Percentiles rank a stretch among this genome's conserved stretches.
Conservation (phyloP, 495 filamentous ascomycete species). For the Penicillium alfredii region DNA sequence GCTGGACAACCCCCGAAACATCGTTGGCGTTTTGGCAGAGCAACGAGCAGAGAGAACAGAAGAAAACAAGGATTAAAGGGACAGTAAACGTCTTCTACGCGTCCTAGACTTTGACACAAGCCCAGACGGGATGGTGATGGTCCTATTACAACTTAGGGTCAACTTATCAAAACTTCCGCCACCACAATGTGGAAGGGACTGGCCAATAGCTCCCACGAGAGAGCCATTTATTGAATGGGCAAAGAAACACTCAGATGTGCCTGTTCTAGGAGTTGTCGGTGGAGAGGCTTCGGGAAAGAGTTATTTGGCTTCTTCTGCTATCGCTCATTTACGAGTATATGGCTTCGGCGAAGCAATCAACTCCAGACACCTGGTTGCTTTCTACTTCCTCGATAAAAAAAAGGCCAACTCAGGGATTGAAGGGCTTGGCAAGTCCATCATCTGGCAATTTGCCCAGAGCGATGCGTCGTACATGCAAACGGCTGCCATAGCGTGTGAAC, state of each 20-base stretch:
- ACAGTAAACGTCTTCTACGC: slow-evolving; percentile 1
- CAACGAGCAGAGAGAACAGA: background rate
- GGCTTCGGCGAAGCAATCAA: background rate
- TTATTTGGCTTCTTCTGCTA: slow-evolving; percentile 6
- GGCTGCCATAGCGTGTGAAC: background rate
- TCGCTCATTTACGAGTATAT: slow-evolving; percentile 1
- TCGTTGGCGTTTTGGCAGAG: background rate
- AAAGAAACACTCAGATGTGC: background rate
- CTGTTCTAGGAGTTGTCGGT: slow-evolving; percentile 7
- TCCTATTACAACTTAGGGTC: slow-evolving; percentile 3
- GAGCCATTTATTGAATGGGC: slow-evolving; percentile 1
- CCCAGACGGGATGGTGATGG: slow-evolving; percentile 5
- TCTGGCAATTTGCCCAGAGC: slow-evolving; percentile 9
- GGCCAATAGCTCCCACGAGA: slow-evolving; percentile 5
- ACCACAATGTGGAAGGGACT: slow-evolving; percentile 3
- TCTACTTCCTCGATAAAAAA: slow-evolving; percentile 4
- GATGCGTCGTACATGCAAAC: slow-evolving; percentile 11
- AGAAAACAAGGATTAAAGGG: background rate
- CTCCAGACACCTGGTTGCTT: slow-evolving; percentile 6
- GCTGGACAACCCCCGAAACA: background rate
- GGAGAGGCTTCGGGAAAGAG: slow-evolving; percentile 7
- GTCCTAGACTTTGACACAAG: slow-evolving; percentile 1
- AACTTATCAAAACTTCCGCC: slow-evolving; percentile 6
- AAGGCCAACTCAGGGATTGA: slow-evolving; percentile 3
- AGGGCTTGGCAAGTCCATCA: slow-evolving; percentile 3